Evolutionary conservation across 2,329 filamentous ascomycete species (phyloP).

Genomic region (Pseudogymnoascus sp.): DNA sequence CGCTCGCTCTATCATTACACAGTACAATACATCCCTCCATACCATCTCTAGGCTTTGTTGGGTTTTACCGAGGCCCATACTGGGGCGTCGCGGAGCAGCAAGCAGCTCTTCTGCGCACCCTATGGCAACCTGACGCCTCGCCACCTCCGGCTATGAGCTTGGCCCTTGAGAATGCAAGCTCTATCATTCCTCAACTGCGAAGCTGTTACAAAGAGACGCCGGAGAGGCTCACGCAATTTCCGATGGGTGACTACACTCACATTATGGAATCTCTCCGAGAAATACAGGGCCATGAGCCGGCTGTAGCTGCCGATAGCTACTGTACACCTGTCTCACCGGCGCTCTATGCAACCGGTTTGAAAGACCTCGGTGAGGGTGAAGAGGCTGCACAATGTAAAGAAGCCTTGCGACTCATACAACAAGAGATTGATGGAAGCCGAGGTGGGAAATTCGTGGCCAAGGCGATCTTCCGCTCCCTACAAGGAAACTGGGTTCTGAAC

Average conservation of each 20-base stretch:
- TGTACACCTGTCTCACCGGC: slow-evolving; percentile 32
- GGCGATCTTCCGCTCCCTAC: slow-evolving; percentile 61
- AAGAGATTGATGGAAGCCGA: slow-evolving; percentile 23
- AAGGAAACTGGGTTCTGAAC: slow-evolving; percentile 60
- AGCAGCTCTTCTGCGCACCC: slow-evolving; percentile 54
- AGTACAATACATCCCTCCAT: slow-evolving; percentile 52
- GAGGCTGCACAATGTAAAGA: not conserved
- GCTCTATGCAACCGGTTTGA: not conserved
- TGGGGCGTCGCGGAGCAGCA: slow-evolving; percentile 89
- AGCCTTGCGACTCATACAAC: not conserved
- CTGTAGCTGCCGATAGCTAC: slow-evolving; percentile 12
- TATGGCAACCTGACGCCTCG: slow-evolving; percentile 40
- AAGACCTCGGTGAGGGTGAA: not conserved
- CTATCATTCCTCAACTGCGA: slow-evolving; percentile 19
- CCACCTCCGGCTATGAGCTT: not conserved
- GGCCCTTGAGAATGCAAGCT: not conserved
- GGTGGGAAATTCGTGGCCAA: slow-evolving; percentile 46
- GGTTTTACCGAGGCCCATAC: slow-evolving; percentile 76
- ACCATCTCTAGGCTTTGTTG: slow-evolving; percentile 65
- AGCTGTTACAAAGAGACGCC: slow-evolving; percentile 20
- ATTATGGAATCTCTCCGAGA: slow-evolving; percentile 63
- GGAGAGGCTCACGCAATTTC: slow-evolving; percentile 57
- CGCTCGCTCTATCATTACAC: slow-evolving; percentile 59
- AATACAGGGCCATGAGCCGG: slow-evolving; percentile 43
- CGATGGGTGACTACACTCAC: slow-evolving; percentile 74